Conservation (phyloP, 1,139 yeast species). For the Sugiyamaella xylanicola region DNA sequence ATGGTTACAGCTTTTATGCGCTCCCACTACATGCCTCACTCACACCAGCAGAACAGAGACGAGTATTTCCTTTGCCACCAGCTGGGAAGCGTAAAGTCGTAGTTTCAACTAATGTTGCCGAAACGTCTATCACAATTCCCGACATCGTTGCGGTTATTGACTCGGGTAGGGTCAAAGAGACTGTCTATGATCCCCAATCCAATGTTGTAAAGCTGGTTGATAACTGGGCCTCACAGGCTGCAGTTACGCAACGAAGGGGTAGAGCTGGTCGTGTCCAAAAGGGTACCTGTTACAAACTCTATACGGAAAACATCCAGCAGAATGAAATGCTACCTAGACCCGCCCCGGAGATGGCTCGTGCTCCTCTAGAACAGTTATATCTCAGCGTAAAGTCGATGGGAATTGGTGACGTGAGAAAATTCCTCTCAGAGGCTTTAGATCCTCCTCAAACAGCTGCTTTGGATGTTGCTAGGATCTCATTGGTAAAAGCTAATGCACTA, state of each 20-base stretch:
- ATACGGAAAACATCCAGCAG: conserved; percentile 61
- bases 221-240: conserved; percentile 88
- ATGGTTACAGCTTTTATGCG: conserved; percentile 39
- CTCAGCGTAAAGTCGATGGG: conserved; percentile 90
- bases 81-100: conserved; percentile 68
- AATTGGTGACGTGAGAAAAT: conserved; percentile 64
- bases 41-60: conserved; percentile 76
- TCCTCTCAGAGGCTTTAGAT: conserved; percentile 75
- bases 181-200: conserved; percentile 65
- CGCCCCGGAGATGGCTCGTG: conserved; percentile 83
- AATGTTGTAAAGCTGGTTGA: conserved; percentile 76
- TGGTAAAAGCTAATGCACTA: conserved; percentile 76
- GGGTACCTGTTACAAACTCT: conserved; percentile 82
- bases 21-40: conserved; percentile 89
- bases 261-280: conserved; percentile 95
- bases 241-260: conserved; percentile 91
- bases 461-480: conserved; percentile 59
- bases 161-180: conserved; percentile 79
- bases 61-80: conserved; percentile 63
- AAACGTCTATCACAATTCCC: conserved; percentile 87
- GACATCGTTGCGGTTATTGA: conserved; percentile 94
- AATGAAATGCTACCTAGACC: conserved; percentile 68
- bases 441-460: conserved; percentile 69
- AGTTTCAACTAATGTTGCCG: conserved; percentile 84
- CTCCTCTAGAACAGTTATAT: conserved; percentile 79